Base-by-base conservation (phyloP, 371 early-diverging fungal species). In the Blakeslea trispora region DNA sequence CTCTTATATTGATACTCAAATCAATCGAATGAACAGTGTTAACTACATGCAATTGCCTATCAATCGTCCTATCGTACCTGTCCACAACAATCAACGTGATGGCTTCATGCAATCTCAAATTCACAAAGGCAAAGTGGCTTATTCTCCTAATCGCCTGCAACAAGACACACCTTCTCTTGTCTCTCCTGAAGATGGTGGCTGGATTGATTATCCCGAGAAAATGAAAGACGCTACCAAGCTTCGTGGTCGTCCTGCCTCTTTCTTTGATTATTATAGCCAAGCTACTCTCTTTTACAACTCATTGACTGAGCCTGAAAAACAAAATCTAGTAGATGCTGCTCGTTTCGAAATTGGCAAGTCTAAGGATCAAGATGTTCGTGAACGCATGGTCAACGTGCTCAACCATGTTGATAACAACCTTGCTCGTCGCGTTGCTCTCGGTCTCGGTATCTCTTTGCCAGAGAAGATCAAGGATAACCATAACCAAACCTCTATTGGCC, bases 41-140 rank as follows among this genome's bases (percentile, higher is more conserved):
- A 84, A 84, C 60, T 83, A 60, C 41, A 50, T 73, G 54, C 74
- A 82, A 50, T 43, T 83, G 7, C 84, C 84, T 34, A 81, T 82
- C 64, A 83, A 83, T 55, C 66, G 63, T 22, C 77, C 81, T 1
- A 31, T 74, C 18, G 50, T 45, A 21, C 50, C 70, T 35, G 74
- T 77, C 21, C 63, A 63, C 60, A 80, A 83, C 69, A 72, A 78
- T 48, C 75, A 81, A 48, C 79, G 84, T 28, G 84, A 80, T 61
- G 84, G 82, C 3, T 71, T 50, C 55, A 73, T 66, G 66, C 64
- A 64, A 42, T 37, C 28, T 10, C 28, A 47, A 15, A 48, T 57
- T 3, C 53, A 57, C 34, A 57, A 63, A n/a, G 58, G 63, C 7
- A 37, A 48, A 8, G 58, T 63, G 3, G 42, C 58, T 34, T 63